Conservation (phyloP, 1,284 basidiomycete genomes). For the Marasmius tenuissimus region DNA sequence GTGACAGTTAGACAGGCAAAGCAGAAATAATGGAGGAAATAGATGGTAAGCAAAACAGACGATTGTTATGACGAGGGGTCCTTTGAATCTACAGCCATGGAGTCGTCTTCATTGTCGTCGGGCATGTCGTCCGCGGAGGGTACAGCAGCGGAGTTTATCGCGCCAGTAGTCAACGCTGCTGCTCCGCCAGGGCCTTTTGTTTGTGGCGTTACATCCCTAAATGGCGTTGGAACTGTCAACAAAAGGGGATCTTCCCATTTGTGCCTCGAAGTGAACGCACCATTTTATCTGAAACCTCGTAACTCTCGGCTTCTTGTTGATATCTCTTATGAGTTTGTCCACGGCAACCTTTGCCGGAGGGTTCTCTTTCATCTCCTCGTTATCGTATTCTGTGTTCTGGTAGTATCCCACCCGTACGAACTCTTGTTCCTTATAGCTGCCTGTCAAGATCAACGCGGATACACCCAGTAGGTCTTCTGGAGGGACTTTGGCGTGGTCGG, state of each 20-base stretch:
- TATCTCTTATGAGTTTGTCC: constrained; percentile 81
- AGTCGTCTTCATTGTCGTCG: constrained; percentile 28
- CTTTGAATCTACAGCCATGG: not conserved
- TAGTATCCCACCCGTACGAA: constrained; percentile 99
- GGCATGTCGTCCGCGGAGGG: constrained; percentile 72
- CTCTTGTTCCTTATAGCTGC: constrained; percentile 90
- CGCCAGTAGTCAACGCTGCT: constrained; percentile 64
- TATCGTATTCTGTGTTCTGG: constrained; percentile 98
- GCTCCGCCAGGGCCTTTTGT: constrained; percentile 27
- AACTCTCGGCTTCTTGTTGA: constrained; percentile 92
- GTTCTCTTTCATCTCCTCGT: constrained; percentile 82
- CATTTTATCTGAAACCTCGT: constrained; percentile 90
- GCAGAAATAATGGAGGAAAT: not conserved
- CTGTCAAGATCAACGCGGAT: constrained; percentile 89
- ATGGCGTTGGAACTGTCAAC: constrained; percentile 6
- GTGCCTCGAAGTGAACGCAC: constrained; percentile 36
- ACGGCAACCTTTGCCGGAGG: constrained; percentile 74
- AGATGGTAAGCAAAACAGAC: not conserved
- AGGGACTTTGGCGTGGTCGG: constrained; percentile 76
- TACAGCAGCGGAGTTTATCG: constrained; percentile 63
- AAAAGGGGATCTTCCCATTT: not conserved
- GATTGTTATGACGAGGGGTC: not conserved
- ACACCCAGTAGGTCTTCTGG: constrained; percentile 85
- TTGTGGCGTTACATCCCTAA: constrained; percentile 68
- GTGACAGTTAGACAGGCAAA: too few species aligned